phyloP scores from a whole-genome alignment of 1,284 basidiomycete species.

The Pseudomicrostroma phylloplanum region DNA sequence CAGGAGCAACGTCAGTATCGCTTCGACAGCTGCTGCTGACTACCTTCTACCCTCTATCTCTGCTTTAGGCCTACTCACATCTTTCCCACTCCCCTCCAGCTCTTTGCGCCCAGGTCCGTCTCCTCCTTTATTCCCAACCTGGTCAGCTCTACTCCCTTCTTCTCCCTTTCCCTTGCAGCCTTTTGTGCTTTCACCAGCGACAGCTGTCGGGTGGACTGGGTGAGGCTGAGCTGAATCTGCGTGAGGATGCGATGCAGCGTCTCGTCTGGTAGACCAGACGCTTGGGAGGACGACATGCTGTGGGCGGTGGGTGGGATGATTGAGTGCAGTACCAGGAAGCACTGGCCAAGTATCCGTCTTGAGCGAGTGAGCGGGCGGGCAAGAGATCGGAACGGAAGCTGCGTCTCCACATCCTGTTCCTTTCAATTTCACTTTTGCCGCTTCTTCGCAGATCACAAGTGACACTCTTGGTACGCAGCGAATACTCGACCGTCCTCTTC shows the following conservation, averaged over 20 bases:
- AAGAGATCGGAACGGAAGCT: not conserved
- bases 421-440: not conserved
- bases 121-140: conserved; percentile 1
- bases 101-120: not conserved
- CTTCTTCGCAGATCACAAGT: not conserved
- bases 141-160: conserved; percentile 3
- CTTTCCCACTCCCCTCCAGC: conserved; percentile 5
- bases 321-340: not conserved
- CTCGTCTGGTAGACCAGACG: not conserved
- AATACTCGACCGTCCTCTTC: not conserved
- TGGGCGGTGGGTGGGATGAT: not conserved
- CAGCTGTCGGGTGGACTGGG: not conserved
- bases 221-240: conserved; percentile 2
- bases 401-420: not conserved
- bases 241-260: not conserved
- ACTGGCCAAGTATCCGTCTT: not conserved
- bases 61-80: conserved; percentile 2
- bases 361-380: not conserved
- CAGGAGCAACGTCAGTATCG: not conserved
- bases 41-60: not conserved
- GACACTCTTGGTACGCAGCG: not conserved
- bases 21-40: not conserved
- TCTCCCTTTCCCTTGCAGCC: not conserved
- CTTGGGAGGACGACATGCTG: not conserved
- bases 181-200: not conserved